These are phyloP conservation scores for Cyclanthera cordifolia DNA, from an alignment of 306 rosid species.

Conservation along the genomic window DNA sequence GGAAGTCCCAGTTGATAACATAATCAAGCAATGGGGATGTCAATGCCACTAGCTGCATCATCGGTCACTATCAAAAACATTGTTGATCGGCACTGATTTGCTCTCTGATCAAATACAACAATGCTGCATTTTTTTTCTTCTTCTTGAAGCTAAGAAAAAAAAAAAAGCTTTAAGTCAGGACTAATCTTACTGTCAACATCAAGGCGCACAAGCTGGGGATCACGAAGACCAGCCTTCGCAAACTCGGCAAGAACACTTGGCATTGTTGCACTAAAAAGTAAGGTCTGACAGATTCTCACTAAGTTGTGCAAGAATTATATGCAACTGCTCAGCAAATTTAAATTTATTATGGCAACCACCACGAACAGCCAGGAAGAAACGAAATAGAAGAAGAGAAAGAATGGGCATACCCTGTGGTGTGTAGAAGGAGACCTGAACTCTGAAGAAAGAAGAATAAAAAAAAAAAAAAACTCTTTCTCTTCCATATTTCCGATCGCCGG, in stretches of 20 bases:
- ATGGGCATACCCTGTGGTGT: too few relatives aligned
- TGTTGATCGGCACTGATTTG: constrained; percentile 57
- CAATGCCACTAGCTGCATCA: constrained; percentile 89
- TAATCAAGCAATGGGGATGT: constrained; percentile 95
- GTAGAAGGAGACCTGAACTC: too few relatives aligned
- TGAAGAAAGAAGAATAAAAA: too few relatives aligned
- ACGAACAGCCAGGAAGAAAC: too few relatives aligned
- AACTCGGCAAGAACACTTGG: constrained; percentile 94
- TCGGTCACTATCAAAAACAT: constrained; percentile 91
- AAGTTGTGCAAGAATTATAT: constrained; percentile 58
- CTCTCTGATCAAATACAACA: constrained; percentile 69
- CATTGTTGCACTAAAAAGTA: constrained; percentile 84
- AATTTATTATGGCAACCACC: too few relatives aligned
- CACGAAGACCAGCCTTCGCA: constrained; percentile 90
- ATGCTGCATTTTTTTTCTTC: constrained; percentile 67
- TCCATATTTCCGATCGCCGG: too few relatives aligned
- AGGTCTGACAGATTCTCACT: constrained; percentile 79
- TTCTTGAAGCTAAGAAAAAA: constrained; percentile 72
- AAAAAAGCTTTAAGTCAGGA: constrained; percentile 72
- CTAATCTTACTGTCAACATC: constrained; percentile 82
- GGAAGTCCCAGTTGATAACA: constrained; percentile 94
- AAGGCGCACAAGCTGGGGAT: constrained; percentile 76
- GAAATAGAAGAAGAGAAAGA: too few relatives aligned
- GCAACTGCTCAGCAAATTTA: constrained; percentile 86
- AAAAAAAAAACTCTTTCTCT: too few relatives aligned